Evolutionary conservation across 2,329 filamentous ascomycete genomes (phyloP), one percentile per base, ranked within the genome.

Genomic region (Calycina marina): DNA sequence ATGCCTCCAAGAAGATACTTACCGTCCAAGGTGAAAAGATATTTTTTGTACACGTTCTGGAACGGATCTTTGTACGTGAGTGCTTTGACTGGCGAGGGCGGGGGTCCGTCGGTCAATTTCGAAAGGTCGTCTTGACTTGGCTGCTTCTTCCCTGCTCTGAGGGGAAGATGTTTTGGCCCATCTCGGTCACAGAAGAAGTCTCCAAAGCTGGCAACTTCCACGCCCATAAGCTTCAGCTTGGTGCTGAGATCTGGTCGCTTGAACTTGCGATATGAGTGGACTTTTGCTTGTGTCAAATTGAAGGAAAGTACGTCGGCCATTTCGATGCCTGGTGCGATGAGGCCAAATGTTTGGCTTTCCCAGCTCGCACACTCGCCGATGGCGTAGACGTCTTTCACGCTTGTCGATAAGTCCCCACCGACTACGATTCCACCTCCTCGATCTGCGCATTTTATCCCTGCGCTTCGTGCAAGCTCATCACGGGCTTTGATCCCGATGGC

Each of bases 1-100:
- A 93, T 93, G 4, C 85, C 86, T n/a, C 85, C 85, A 0, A 93
- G 69, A 1, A 93, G 62, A 47, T 88, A 88, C 53, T 92, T 92
- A 15, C 85, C 85, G 50, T 93, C 86, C 49, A 76, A 62, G 0
- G 85, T 92, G 49, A 93, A 93, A 8, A 93, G 60, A 54, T 90
- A 93, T 51, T 93, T 93, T 56, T 93, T 93, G 61, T 93, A 93
- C 1, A 93, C 72, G 29, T 83, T 76, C 35, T 75, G 69, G 51
- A 93, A 93, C 0, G 85, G 85, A 48, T 93, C 85, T 40, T 78
- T 84, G 59, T 93, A 93, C 0, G 79, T 88, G 25, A 93, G 60
- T 0, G 84, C 76, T 56, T 92, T 92, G 45, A 92, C 83, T 0
- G 69, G 65, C 3, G 67, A 62, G 1, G 67, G 59, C 3, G 67